phyloP scores from a whole-genome alignment of 2,329 filamentous ascomycete species.

The Talaromyces sp. region DNA sequence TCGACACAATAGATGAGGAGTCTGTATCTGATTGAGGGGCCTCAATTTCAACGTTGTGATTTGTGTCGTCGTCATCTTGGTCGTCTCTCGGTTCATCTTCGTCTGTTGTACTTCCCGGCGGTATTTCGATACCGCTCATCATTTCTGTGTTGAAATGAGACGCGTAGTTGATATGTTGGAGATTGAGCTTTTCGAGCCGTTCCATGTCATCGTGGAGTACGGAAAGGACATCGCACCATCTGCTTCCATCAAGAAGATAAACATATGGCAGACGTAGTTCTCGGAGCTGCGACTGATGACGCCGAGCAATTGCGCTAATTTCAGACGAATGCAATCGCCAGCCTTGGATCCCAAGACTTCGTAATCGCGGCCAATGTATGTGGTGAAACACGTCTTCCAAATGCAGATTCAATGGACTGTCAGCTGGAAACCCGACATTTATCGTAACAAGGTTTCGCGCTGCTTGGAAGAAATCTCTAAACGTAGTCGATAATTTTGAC shows the following conservation, averaged over 20 bases:
- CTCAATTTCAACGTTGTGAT: conserved; percentile 14
- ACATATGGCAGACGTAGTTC: conserved; percentile 61
- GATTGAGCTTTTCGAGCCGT: conserved; percentile 60
- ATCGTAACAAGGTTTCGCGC: conserved; percentile 62
- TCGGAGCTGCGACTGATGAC: conserved; percentile 57
- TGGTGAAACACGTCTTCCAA: conserved; percentile 64
- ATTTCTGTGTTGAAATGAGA: conserved; percentile 51
- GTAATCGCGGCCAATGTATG: conserved; percentile 60
- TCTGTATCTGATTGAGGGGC: conserved; percentile 19
- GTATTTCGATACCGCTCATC: conserved; percentile 26
- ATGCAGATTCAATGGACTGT: conserved; percentile 55
- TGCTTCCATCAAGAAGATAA: conserved; percentile 58
- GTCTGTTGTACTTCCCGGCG: conserved; percentile 12
- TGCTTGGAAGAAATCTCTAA: conserved; percentile 57
- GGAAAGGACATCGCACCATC: conserved; percentile 61
- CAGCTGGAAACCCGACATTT: conserved; percentile 63
- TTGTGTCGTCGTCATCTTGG: conserved; percentile 17
- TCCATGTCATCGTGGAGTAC: conserved; percentile 58
- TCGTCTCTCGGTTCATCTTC: conserved; percentile 11
- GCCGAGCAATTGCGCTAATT: conserved; percentile 56
- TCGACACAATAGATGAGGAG: conserved; percentile 17
- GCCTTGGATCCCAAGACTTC: conserved; percentile 64
- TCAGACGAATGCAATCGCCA: conserved; percentile 63
- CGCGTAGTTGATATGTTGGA: conserved; percentile 62
- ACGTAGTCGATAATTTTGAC: conserved; percentile 56